These are phyloP conservation scores for Exobasidium cylindrosporum DNA, from an alignment of 1,284 basidiomycete species.

Conservation along the genomic window DNA sequence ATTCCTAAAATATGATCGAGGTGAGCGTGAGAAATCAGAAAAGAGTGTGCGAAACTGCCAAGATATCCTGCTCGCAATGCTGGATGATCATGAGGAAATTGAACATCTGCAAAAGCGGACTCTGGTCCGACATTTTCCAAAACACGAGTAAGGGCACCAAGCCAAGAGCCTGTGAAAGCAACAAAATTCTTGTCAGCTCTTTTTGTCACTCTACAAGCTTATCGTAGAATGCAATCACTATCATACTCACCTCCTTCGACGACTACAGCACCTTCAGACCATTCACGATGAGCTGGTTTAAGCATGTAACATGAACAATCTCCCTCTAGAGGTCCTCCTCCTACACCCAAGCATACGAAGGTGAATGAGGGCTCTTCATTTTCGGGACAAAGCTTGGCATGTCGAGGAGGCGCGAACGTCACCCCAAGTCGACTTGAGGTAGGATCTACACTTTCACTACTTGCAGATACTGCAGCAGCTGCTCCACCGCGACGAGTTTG, in stretches of 20 bases:
- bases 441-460: background rate
- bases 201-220: background rate
- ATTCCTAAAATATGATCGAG: conserved; percentile 75
- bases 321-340: conserved; percentile 57
- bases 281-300: conserved; percentile 50
- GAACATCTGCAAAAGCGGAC: conserved; percentile 39
- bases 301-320: conserved; percentile 56
- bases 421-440: background rate
- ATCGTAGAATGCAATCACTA: background rate
- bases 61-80: conserved; percentile 41
- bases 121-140: conserved; percentile 39
- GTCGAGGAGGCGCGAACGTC: conserved; percentile 8
- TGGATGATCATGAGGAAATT: conserved; percentile 34
- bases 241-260: conserved; percentile 53
- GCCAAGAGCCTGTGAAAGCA: conserved; percentile 44
- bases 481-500: too few relatives aligned
- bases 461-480: too few relatives aligned
- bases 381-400: background rate
- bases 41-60: conserved; percentile 41
- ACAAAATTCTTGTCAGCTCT: too few relatives aligned
- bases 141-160: conserved; percentile 44
- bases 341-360: conserved; percentile 55
- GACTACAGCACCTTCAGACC: conserved; percentile 53
- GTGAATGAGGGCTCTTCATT: conserved; percentile 25
- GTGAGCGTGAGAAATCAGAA: conserved; percentile 58